phyloP scores from a whole-genome alignment of 805 yeast genomes.

The Saccharomycopsis malanga region DNA sequence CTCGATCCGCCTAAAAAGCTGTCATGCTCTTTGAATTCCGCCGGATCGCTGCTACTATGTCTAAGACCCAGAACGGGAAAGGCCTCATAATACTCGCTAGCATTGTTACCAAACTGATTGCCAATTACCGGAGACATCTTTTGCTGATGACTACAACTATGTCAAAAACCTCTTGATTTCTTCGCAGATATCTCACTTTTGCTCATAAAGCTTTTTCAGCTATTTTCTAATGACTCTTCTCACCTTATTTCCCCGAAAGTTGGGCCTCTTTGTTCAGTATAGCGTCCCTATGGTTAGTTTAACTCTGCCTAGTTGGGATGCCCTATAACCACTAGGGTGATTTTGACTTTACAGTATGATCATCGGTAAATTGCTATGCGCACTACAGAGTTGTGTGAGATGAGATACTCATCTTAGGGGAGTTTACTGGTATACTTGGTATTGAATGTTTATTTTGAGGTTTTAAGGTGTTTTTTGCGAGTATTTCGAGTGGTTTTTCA shows the following conservation, averaged over 20 bases:
- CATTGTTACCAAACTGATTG: not conserved
- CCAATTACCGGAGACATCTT: not conserved
- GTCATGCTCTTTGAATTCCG: not conserved
- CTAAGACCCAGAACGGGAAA: not conserved
- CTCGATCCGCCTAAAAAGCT: not conserved
- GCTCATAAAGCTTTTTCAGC: not conserved
- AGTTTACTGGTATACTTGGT: too few species aligned
- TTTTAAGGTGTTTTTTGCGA: too few species aligned
- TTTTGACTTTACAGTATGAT: not conserved
- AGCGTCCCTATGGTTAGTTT: not conserved
- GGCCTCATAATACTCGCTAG: not conserved
- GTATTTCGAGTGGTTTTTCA: too few species aligned
- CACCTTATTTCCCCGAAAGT: not conserved
- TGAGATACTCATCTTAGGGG: too few species aligned
- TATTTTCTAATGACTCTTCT: not conserved
- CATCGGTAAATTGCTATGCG: too few species aligned
- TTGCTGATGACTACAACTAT: not conserved
- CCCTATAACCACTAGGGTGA: not conserved
- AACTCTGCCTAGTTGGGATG: not conserved
- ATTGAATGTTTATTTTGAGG: too few species aligned
- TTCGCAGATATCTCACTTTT: not conserved
- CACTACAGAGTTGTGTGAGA: too few species aligned
- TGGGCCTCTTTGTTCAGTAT: not conserved
- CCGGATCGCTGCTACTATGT: not conserved
- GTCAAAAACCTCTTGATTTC: not conserved